Evolutionary conservation across 768 basidiomycete species (phyloP).

Genomic region (Suillus fuscotomentosus): DNA sequence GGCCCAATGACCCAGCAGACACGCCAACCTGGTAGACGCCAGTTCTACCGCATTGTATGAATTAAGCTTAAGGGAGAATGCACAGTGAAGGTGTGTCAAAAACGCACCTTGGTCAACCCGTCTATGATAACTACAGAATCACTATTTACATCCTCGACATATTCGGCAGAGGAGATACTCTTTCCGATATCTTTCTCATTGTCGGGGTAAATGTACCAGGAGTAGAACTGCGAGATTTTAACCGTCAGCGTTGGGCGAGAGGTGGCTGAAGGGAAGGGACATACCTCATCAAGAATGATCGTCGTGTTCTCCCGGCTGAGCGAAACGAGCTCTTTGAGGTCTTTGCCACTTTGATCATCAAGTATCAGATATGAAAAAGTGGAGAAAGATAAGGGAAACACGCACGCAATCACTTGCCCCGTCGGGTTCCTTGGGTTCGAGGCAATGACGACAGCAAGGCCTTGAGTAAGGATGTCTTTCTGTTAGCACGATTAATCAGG

Average conservation of each 20-base stretch:
- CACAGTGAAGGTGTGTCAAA: not conserved
- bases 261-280: not conserved
- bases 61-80: slow-evolving; percentile 16
- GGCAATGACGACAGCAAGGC: slow-evolving; percentile 80
- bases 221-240: slow-evolving; percentile 67
- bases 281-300: slow-evolving; percentile 79
- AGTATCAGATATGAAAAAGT: slow-evolving; percentile 8
- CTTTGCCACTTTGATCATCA: slow-evolving; percentile 57
- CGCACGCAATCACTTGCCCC: slow-evolving; percentile 78
- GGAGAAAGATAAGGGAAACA: slow-evolving; percentile 4
- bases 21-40: slow-evolving; percentile 94
- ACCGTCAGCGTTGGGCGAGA: not conserved
- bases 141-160: slow-evolving; percentile 82
- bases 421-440: slow-evolving; percentile 98
- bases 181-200: slow-evolving; percentile 69
- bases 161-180: slow-evolving; percentile 79
- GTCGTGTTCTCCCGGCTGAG: slow-evolving; percentile 79
- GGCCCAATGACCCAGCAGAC: slow-evolving; percentile 94
- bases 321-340: slow-evolving; percentile 76
- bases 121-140: slow-evolving; percentile 87
- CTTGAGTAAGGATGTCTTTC: slow-evolving; percentile 82
- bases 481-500: slow-evolving; percentile 23
- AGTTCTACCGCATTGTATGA: slow-evolving; percentile 55
- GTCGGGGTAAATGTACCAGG: slow-evolving; percentile 93
- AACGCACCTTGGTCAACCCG: slow-evolving; percentile 81